Evolutionary conservation across 1,139 yeast genomes (phyloP).

Genomic region (Taphrina confusa): DNA sequence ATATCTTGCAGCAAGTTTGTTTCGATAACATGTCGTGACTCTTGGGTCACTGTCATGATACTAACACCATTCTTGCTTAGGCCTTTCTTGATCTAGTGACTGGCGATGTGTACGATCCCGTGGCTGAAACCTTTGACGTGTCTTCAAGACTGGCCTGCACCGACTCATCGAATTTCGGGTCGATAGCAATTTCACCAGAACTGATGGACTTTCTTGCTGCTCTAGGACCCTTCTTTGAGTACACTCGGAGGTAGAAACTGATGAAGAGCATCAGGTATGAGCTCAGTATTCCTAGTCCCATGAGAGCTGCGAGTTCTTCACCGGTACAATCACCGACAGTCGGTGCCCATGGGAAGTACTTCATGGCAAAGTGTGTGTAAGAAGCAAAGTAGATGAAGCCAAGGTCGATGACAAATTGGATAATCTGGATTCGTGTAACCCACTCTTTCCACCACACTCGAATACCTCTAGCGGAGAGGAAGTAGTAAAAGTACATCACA

Average conservation of each 20-base stretch:
- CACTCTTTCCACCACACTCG: conserved; percentile 99
- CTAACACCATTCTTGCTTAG: not conserved
- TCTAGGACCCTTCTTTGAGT: conserved; percentile 52
- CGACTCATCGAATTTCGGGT: conserved; percentile 31
- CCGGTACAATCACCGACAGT: conserved; percentile 88
- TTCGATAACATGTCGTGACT: no score
- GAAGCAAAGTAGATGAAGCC: conserved; percentile 90
- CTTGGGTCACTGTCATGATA: no score
- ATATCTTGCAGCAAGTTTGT: no score
- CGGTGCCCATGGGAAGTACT: conserved; percentile 61
- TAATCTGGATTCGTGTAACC: conserved; percentile 95
- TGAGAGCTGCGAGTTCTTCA: conserved; percentile 85
- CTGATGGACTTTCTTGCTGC: conserved; percentile 35
- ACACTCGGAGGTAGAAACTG: conserved; percentile 87
- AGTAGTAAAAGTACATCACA: conserved; percentile 97
- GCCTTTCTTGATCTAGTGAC: conserved; percentile 35
- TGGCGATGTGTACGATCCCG: conserved; percentile 25
- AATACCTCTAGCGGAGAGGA: conserved; percentile 87
- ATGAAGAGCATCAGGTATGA: conserved; percentile 88
- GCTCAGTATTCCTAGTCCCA: conserved; percentile 85
- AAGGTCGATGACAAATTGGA: conserved; percentile 88
- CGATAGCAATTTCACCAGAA: conserved; percentile 28
- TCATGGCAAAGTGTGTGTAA: conserved; percentile 52
- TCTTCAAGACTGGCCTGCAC: conserved; percentile 27
- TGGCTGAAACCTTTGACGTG: conserved; percentile 16